Percentiles rank a stretch among this genome's conserved stretches.
Conservation (phyloP, 306 rosid species). For the Luffa aegyptiaca region DNA sequence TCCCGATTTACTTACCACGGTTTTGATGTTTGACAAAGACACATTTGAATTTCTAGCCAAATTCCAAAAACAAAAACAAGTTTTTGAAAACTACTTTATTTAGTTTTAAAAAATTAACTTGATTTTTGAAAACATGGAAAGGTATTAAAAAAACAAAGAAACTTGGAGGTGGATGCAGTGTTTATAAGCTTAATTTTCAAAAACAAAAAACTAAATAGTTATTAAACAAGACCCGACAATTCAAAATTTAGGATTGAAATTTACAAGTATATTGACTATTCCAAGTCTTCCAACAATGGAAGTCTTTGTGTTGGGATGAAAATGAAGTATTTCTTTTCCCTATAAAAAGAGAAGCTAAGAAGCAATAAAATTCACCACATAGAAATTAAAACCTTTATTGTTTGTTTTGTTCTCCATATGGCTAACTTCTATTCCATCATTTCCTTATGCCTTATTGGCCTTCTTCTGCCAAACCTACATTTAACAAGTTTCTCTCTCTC, state of each 20-base stretch:
- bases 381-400: no score
- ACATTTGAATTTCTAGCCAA: no score
- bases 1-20: no score
- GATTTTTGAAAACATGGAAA: no score
- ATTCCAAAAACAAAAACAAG: no score
- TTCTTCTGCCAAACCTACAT: neutral
- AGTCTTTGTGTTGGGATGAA: neutral
- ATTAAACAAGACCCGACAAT: neutral
- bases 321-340: neutral
- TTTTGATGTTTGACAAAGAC: no score
- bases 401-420: neutral
- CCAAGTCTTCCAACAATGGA: neutral
- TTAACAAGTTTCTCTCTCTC: neutral
- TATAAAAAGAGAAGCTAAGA: neutral
- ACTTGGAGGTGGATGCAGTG: no score
- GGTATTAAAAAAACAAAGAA: no score
- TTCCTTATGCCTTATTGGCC: neutral
- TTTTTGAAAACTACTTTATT: no score
- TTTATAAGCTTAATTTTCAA: no score
- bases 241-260: neutral
- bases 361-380: neutral
- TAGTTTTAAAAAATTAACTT: no score
- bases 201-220: no score
- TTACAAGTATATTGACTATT: neutral
- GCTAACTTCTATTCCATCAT: neutral